A percentile compares a stretch with the other conserved stretches of the same genome.
These are phyloP conservation scores for Prorocentrum cordatum DNA, from an alignment of 169 alveolate species.

Conservation along the genomic window DNA sequence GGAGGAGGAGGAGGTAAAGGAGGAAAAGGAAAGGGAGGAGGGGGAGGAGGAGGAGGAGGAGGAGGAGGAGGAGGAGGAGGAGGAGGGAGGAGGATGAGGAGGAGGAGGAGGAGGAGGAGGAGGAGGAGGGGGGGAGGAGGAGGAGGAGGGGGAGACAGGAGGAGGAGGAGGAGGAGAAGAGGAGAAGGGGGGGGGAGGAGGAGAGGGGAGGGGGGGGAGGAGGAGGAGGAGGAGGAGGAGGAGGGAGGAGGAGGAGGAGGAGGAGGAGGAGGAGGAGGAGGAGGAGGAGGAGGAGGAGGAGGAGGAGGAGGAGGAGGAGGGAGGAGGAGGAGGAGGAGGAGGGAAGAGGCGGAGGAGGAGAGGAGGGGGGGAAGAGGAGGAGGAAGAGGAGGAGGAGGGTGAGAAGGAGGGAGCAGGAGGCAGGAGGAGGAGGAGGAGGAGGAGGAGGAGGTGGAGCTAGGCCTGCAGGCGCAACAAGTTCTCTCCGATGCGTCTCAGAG, in stretches of 20 bases:
- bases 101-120: constrained; percentile 10
- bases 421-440: no score
- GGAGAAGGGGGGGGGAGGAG: not conserved
- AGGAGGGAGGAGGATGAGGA: constrained; percentile 18
- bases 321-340: not conserved
- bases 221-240: not conserved
- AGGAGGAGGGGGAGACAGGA: constrained; percentile 58
- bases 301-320: not conserved
- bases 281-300: constrained; percentile 45
- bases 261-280: constrained; percentile 41
- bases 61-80: constrained; percentile 26
- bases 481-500: no score
- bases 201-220: not conserved
- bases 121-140: constrained; percentile 24
- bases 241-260: constrained; percentile 23
- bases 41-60: constrained; percentile 54
- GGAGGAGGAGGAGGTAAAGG: no score
- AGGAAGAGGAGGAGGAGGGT: not conserved
- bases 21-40: constrained; percentile 21
- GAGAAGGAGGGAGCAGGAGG: no score
- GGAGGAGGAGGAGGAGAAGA: not conserved
- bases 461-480: no score
- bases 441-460: no score
- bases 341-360: not conserved
- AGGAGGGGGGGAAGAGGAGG: not conserved